These are phyloP conservation scores for Sporobolomyces pararoseus DNA, from an alignment of 768 basidiomycete species.

Conservation along the genomic window DNA sequence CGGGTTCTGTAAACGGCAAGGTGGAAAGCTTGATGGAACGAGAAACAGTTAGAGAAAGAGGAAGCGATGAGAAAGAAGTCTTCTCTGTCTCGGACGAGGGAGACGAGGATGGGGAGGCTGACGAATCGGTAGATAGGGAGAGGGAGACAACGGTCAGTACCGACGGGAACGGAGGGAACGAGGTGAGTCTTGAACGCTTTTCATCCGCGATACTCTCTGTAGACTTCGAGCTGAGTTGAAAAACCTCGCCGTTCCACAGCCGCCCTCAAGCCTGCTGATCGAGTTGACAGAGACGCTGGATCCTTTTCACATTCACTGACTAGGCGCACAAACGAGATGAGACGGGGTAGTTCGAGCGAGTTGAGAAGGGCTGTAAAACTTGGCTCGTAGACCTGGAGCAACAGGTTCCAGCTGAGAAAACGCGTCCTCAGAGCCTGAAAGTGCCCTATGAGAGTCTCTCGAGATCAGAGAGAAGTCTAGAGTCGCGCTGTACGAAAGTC, in stretches of 20 bases:
- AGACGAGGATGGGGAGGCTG: background rate
- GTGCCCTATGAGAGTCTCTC: too few relatives aligned
- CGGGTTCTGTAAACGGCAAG: background rate
- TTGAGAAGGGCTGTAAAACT: too few relatives aligned
- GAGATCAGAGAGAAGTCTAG: too few relatives aligned
- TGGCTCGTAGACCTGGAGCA: too few relatives aligned
- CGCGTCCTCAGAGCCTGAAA: background rate
- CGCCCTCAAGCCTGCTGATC: background rate
- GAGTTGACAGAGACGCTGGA: conserved; percentile 8
- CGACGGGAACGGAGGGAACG: background rate
- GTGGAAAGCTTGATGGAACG: conserved; percentile 4
- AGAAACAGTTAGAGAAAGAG: background rate
- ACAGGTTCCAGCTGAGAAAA: too few relatives aligned
- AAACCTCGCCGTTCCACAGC: background rate
- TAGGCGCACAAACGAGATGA: background rate
- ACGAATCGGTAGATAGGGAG: background rate
- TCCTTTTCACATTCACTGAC: conserved; percentile 6
- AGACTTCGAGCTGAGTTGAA: too few relatives aligned
- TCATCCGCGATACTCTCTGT: background rate
- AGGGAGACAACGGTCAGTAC: conserved; percentile 4
- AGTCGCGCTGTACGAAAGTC: too few relatives aligned
- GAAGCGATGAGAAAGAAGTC: background rate
- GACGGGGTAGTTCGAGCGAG: background rate
- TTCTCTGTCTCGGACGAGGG: too few relatives aligned
- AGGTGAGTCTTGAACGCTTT: conserved; percentile 1